Evolutionary conservation across 2,329 filamentous ascomycete genomes (phyloP).

Genomic region (Paecilomyces sp.): DNA sequence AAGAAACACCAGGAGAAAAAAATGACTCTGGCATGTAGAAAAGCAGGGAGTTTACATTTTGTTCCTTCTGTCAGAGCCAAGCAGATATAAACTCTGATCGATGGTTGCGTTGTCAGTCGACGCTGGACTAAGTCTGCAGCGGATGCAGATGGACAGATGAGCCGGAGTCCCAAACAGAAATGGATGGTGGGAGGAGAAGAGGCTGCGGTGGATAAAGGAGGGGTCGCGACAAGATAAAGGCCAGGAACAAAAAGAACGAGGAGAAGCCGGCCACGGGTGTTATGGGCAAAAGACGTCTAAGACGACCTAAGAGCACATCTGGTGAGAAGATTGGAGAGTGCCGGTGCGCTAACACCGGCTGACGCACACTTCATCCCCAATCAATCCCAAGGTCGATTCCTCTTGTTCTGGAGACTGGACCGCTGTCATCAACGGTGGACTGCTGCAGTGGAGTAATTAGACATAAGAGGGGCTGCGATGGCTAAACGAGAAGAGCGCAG

Average conservation of each 20-base stretch:
- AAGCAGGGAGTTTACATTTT: background rate
- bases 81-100: background rate
- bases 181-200: background rate
- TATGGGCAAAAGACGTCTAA: slow-evolving; percentile 1
- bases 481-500: background rate
- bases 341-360: slow-evolving; percentile 7
- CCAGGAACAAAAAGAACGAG: background rate
- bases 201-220: slow-evolving; percentile 1
- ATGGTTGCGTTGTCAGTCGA: background rate
- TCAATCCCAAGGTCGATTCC: background rate
- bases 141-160: background rate
- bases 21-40: background rate
- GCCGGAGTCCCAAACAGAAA: background rate
- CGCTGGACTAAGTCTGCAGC: background rate
- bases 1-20: background rate
- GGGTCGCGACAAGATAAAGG: slow-evolving; percentile 3
- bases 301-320: background rate
- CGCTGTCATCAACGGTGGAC: background rate
- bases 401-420: background rate
- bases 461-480: background rate
- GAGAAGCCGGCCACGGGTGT: slow-evolving; percentile 2
- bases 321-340: slow-evolving; percentile 4
- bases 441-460: background rate
- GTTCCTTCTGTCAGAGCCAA: background rate
- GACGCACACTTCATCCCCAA: slow-evolving; percentile 1